Evolutionary conservation across 257 asterid genomes (phyloP), one percentile per base, ranked within the genome.

Genomic region (Gynochthodes officinalis): DNA sequence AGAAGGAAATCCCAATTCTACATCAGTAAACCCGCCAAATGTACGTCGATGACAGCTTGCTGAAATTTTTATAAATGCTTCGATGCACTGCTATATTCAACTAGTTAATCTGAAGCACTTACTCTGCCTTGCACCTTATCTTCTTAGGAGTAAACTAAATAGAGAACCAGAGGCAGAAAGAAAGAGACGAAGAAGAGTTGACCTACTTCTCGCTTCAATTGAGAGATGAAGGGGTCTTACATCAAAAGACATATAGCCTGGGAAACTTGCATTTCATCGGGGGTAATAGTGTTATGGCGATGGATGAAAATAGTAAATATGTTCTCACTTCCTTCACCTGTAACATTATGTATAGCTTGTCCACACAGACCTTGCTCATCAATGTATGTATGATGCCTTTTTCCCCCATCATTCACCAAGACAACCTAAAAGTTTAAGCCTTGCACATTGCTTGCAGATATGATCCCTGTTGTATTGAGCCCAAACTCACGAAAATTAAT

Each of bases 1-100:
- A 13, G 96, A 88, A 80, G 90, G 72, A 68, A 82, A 68, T 61
- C 35, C 75, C 49, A 75, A 68, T 74, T 69, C 89, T n/a, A 44
- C 86, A 54, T 55, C 87, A 35, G 46, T 76, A 53, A 82, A 75
- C 30, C 71, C 85, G 72, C 70, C 82, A 19, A 83, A 88, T 90
- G 96, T 88, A 79, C 59, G 76, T 46, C 37, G 30, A 35, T 1
- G 25, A 33, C 49, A 54, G 43, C 43, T 33, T 28, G 16, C 64
- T 57, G 15, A n/a, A 2, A 44, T 19, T 19, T 7, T 18, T 58
- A 30, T 1, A 0, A 21, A 57, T 5, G 42, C 25, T 6, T 39
- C 13, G 13, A 50, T 7, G 0, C 62, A 1, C 5, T 23, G 7
- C n/a, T 32, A 43, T 54, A 9, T 0, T 5, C 33, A 25, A 18